Percentiles rank a stretch among this genome's conserved stretches.
These are phyloP conservation scores for Spergularia azorica DNA, from an alignment of 179 eudicot genomes.

Conservation along the genomic window DNA sequence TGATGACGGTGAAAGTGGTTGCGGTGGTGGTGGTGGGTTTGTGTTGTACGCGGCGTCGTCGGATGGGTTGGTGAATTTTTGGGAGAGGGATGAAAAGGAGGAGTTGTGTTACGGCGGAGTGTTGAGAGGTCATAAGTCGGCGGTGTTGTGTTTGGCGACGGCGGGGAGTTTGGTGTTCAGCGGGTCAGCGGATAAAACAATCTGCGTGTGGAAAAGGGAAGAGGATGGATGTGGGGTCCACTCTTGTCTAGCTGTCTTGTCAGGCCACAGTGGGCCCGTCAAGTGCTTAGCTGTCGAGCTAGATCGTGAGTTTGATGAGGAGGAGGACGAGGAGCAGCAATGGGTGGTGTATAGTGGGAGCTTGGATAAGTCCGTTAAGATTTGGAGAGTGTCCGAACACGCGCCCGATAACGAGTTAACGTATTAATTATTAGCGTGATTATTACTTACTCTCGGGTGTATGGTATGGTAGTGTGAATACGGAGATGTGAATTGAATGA, in stretches of 20 bases:
- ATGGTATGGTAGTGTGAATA: background rate
- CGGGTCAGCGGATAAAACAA: constrained; percentile 52
- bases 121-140: constrained; percentile 49
- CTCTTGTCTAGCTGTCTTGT: constrained; percentile 42
- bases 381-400: constrained; percentile 36
- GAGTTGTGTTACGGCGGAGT: constrained; percentile 39
- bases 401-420: background rate
- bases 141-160: constrained; percentile 49
- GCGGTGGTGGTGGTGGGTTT: background rate
- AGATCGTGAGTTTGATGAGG: background rate
- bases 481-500: background rate
- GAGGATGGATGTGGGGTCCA: constrained; percentile 28
- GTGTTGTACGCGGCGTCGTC: constrained; percentile 44
- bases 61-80: constrained; percentile 47
- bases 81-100: constrained; percentile 37
- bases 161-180: constrained; percentile 50
- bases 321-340: constrained; percentile 15
- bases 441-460: background rate
- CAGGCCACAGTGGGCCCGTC: constrained; percentile 50
- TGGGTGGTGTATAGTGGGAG: constrained; percentile 51
- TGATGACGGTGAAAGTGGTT: no score
- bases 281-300: constrained; percentile 50
- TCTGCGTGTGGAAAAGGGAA: constrained; percentile 55
- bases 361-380: constrained; percentile 37
- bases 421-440: no score